Conservation (phyloP, 225 moss, liverwort and hornwort genomes). For the Polytrichum commune region DNA sequence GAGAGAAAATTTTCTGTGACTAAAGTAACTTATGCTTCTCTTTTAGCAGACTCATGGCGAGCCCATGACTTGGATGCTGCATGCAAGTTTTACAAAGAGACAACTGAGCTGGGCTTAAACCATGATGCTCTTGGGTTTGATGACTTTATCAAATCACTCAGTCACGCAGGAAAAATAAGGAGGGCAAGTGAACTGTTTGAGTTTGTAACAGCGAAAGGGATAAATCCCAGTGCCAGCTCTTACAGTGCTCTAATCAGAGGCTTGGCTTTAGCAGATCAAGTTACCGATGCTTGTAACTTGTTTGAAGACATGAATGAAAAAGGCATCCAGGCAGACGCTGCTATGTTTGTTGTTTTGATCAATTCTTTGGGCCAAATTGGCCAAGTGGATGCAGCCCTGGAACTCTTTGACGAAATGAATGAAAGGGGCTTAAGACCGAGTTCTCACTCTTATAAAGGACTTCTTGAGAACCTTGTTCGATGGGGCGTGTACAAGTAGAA, state of each 20-base stretch:
- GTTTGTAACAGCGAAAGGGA: not conserved
- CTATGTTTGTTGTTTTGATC: not conserved
- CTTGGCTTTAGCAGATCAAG: not conserved
- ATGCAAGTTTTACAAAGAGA: not conserved
- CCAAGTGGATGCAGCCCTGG: constrained; percentile 6
- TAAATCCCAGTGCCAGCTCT: not conserved
- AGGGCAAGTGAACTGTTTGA: constrained; percentile 1
- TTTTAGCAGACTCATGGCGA: constrained; percentile 3
- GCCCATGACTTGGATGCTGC: constrained; percentile 8
- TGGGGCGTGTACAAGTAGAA: constrained; percentile 9
- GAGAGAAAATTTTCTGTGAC: not conserved
- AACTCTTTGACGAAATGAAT: constrained; percentile 12
- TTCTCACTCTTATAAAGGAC: constrained; percentile 5
- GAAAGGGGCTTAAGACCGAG: constrained; percentile 4
- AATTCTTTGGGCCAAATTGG: constrained; percentile 3
- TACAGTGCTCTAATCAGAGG: constrained; percentile 3
- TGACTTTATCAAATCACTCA: not conserved
- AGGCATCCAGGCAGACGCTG: constrained; percentile 1
- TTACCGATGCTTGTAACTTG: constrained; percentile 3
- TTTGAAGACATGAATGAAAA: constrained; percentile 10
- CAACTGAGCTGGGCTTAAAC: not conserved
- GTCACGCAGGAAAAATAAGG: not conserved
- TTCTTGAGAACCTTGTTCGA: constrained; percentile 5
- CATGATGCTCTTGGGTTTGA: constrained; percentile 3
- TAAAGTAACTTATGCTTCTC: not conserved